Base-by-base conservation (phyloP, 306 rosid genomes). In the Sindora glabra region DNA sequence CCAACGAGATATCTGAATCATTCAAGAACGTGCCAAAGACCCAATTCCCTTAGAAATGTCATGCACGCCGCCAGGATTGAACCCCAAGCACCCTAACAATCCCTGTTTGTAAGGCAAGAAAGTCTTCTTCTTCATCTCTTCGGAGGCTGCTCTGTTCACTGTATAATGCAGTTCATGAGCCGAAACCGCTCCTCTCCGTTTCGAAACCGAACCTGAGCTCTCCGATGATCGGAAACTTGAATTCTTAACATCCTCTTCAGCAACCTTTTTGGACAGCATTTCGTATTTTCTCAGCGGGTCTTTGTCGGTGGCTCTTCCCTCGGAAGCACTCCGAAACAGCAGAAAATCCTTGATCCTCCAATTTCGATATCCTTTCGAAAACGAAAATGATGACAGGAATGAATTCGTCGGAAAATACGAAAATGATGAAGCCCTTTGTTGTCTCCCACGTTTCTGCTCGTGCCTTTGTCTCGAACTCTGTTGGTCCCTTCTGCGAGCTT, bases 121-220 rank as follows among this genome's bases (percentile, higher is more conserved):
- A 3, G 98, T 91, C 74, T 86, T 91, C 83, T 63, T 91, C 83
- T 69, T 91, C 92, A 88, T 56, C 75, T 88, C 95, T 69, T 77
- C 95, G 25, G 98, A 79, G 17, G 81, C 96, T 1, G 98, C 96
- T 67, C 98, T 82, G 83, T 91, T 91, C 77, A 65, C 52, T 1
- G 83, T 91, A 64, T 91, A 91, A 60, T 88, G 98, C 72, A 81
- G 22, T 19, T 91, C 98, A 36, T 91, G 98, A 5, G 98, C 83
- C 48, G 98, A 91, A 24, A 83, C 82, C 37, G 84, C 64, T 33
- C 75, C 86, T 73, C 86, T 72, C 67, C 95, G 54, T 65, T 87
- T 68, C 0, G 85, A 81, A 19, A 77, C 80, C 5, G 96, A 91
- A 27, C 87, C 86, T 48, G 70, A 29, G 45, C 83, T 81, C 49